These are phyloP conservation scores for Brassica napus DNA, from an alignment of 345 rosid species.

Conservation along the genomic window DNA sequence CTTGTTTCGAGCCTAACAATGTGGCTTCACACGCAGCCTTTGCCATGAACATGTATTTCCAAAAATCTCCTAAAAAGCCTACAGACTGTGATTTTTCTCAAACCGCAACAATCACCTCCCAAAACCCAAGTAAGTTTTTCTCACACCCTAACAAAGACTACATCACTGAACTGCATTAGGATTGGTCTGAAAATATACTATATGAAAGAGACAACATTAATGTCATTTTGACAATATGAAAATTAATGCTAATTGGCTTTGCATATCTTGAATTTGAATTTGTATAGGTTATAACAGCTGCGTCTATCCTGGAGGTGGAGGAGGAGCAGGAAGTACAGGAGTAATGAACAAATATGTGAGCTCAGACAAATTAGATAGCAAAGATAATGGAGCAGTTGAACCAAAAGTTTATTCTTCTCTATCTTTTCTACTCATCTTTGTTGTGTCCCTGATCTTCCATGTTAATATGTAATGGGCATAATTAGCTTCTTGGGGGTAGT, in stretches of 20 bases:
- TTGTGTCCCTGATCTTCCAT: conserved; percentile 18
- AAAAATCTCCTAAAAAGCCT: conserved; percentile 48
- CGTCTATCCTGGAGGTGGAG: conserved; percentile 58
- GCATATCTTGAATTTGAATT: not conserved
- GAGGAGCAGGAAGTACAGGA: conserved; percentile 29
- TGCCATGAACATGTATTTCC: conserved; percentile 86
- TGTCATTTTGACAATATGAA: not conserved
- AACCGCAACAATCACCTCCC: conserved; percentile 66
- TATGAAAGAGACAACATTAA: not conserved
- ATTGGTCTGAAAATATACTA: not conserved
- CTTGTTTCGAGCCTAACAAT: conserved; percentile 79
- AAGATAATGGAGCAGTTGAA: conserved; percentile 25
- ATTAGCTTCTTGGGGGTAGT: conserved; percentile 8
- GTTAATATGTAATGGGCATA: conserved; percentile 20
- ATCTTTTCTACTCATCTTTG: conserved; percentile 14
- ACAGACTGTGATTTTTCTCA: conserved; percentile 73
- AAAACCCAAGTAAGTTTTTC: conserved; percentile 74
- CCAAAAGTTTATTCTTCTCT: conserved; percentile 13
- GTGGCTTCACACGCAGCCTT: conserved; percentile 72
- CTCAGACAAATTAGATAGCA: conserved; percentile 30
- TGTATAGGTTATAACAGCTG: conserved; percentile 61
- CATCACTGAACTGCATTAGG: not conserved
- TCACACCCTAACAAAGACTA: not conserved
- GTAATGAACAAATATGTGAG: conserved; percentile 37
- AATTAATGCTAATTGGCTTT: not conserved